A percentile compares a stretch with the other conserved stretches of the same genome.
Evolutionary conservation across 805 yeast genomes (phyloP).

Genomic region (Lachancea nothofagi): DNA sequence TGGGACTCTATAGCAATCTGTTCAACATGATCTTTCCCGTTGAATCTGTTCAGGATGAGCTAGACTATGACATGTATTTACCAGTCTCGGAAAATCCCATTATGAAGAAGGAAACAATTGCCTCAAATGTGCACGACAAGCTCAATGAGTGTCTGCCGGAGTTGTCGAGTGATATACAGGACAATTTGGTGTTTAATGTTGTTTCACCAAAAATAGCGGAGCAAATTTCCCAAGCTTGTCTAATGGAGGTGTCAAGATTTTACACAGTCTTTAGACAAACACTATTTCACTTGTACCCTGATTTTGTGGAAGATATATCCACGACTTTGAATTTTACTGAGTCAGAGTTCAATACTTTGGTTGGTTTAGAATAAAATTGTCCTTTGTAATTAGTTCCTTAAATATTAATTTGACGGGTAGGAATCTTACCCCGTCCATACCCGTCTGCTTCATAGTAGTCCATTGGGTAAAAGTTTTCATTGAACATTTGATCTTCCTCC

Average conservation of each 20-base stretch:
- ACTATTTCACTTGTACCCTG: slow-evolving; percentile 33
- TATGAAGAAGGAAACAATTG: slow-evolving; percentile 40
- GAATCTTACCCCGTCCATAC: slow-evolving; percentile 80
- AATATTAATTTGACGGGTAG: slow-evolving; percentile 33
- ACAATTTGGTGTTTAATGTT: slow-evolving; percentile 47
- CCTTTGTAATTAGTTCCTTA: too few species aligned
- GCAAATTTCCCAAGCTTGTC: slow-evolving; percentile 47
- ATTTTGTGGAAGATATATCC: slow-evolving; percentile 16
- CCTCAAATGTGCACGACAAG: slow-evolving; percentile 42
- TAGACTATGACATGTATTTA: slow-evolving; percentile 56
- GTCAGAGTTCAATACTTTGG: slow-evolving; percentile 56
- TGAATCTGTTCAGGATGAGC: slow-evolving; percentile 44
- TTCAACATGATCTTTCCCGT: slow-evolving; percentile 69
- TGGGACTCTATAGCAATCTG: slow-evolving; percentile 56
- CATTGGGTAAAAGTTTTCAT: slow-evolving; percentile 77
- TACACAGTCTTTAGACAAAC: slow-evolving; percentile 36
- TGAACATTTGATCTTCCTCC: slow-evolving; percentile 64
- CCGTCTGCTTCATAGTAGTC: slow-evolving; percentile 89
- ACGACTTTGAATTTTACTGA: slow-evolving; percentile 26
- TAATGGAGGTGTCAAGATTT: slow-evolving; percentile 41
- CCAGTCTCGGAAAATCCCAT: slow-evolving; percentile 56
- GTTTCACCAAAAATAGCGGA: slow-evolving; percentile 60
- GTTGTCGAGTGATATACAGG: slow-evolving; percentile 57
- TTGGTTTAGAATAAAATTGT: slow-evolving; percentile 56
- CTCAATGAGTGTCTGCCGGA: slow-evolving; percentile 42